phyloP scores from a whole-genome alignment of 352 stramenopile species.

The Aphanomyces euteiches region DNA sequence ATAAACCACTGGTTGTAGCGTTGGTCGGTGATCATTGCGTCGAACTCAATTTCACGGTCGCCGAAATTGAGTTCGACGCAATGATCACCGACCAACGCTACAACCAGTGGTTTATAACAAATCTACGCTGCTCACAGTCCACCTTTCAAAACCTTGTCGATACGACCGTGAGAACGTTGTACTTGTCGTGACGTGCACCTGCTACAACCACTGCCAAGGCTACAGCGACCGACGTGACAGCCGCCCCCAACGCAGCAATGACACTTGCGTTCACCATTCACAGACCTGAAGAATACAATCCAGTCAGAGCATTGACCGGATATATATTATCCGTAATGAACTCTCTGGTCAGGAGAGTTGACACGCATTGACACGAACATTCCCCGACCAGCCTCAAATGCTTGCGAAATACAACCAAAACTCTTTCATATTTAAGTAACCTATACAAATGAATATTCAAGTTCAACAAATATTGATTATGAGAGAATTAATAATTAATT shows the following conservation, averaged over 20 bases:
- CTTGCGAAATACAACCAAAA: no score
- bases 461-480: no score
- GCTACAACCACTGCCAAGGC: background rate
- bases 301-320: background rate
- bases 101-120: constrained; percentile 4
- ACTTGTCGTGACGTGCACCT: background rate
- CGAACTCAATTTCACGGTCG: background rate
- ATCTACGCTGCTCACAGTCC: background rate
- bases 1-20: constrained; percentile 1
- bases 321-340: constrained; percentile 3
- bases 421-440: no score
- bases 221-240: background rate
- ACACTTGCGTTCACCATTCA: background rate
- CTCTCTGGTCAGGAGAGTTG: background rate
- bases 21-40: background rate
- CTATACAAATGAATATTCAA: no score
- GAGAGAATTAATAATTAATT: no score
- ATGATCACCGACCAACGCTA: background rate
- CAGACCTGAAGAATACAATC: background rate
- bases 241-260: background rate
- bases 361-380: background rate
- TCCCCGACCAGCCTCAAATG: background rate
- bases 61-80: background rate
- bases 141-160: background rate
- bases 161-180: background rate